Conservation (phyloP, 352 stramenopile genomes). For the Phytopythium oedochilum region DNA sequence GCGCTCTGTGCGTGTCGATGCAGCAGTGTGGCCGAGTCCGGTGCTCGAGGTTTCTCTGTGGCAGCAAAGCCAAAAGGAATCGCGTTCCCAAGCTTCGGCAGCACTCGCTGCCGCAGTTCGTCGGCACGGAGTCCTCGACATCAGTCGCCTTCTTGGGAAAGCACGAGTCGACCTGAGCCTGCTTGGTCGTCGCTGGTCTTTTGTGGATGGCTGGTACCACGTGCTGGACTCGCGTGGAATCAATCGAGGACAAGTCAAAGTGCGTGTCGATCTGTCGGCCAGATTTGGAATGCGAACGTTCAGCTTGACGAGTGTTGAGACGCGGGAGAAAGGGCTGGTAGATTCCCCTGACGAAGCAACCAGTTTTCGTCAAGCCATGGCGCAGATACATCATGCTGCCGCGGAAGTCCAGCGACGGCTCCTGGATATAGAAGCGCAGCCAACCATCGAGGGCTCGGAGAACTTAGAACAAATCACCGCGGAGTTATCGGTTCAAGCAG, state of each 20-base stretch:
- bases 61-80: background rate
- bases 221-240: constrained; percentile 15
- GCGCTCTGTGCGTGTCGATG: background rate
- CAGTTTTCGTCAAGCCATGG: background rate
- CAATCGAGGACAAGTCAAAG: constrained; percentile 22
- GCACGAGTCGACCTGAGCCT: constrained; percentile 19
- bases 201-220: constrained; percentile 30
- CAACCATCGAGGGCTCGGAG: no score
- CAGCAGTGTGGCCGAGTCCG: background rate
- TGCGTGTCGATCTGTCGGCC: constrained; percentile 10
- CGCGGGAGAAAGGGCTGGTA: no score
- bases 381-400: background rate
- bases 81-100: background rate
- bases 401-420: background rate
- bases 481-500: no score
- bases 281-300: background rate
- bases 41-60: constrained; percentile 6
- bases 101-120: no score
- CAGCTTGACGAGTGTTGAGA: background rate
- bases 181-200: constrained; percentile 14
- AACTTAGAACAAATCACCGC: no score
- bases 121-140: background rate
- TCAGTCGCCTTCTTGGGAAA: constrained; percentile 11
- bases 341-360: background rate
- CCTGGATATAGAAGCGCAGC: background rate